Evolutionary conservation across 257 asterid species (phyloP), one percentile per base, ranked within the genome.

Genomic region (Apocynum venetum): DNA sequence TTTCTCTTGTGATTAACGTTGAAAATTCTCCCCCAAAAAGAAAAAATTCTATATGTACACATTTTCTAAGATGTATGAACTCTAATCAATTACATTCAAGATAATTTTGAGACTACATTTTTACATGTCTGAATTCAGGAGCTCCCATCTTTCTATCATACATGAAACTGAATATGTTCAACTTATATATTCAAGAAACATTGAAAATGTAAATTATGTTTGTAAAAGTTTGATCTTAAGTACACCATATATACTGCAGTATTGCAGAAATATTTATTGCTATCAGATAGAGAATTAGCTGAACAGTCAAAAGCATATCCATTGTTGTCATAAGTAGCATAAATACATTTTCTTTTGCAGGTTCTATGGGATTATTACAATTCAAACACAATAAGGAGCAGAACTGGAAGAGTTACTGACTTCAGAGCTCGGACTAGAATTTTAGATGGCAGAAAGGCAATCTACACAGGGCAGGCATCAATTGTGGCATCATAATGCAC

Each of bases 341-440:
- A 48, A 57, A 20, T 41, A 13, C 8, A 25, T 52, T 44, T 70
- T 75, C 61, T 77, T 72, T 55, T 69, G 64, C 84, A 87, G 96
- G 89, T 89, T 72, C 51, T 89, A 64, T 83, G 88, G 86, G 87
- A 84, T 75, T 91, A 89, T 68, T 88, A 89, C 87, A 84, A 87
- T 64, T 51, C 87, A 15, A 87, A 88, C 61, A 89, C 93, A 6
- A 25, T 84, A 72, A 73, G 93, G 84, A 84, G 87, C 77, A 78
- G 85, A 81, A 86, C 80, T n/a, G 91, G 93, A 48, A 79, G 68
- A 57, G 94, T 92, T 4, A 31, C 83, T 47, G 77, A 79, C 63
- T 91, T 88, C 66, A 79, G 86, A 55, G 97, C 91, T 72, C 77
- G 80, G 2, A 91, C 85, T 25, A 88, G 84, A 81, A 88, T 91